Evolutionary conservation across 352 stramenopile species (phyloP).

Genomic region (Globisporangium polare): DNA sequence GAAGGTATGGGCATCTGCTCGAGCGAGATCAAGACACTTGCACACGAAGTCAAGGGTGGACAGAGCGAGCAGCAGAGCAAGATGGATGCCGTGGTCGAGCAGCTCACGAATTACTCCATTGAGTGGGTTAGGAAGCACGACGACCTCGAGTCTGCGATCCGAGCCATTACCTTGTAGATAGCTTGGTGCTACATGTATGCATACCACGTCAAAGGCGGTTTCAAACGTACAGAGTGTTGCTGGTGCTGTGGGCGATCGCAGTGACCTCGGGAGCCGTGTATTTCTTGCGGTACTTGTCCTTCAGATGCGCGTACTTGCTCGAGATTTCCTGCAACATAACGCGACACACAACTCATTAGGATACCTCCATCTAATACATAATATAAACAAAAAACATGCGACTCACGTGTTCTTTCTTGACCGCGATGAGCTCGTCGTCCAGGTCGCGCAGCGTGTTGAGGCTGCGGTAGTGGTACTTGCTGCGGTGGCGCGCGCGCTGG

Average conservation of each 20-base stretch:
- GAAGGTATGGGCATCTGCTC: conserved; percentile 56
- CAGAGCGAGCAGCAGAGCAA: conserved; percentile 35
- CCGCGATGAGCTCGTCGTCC: conserved; percentile 62
- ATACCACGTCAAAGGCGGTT: conserved; percentile 2
- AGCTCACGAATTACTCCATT: conserved; percentile 29
- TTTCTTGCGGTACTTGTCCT: conserved; percentile 77
- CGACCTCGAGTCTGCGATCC: conserved; percentile 33
- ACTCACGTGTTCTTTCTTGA: conserved; percentile 66
- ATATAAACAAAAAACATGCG: not conserved
- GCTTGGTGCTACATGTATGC: conserved; percentile 20
- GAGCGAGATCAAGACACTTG: conserved; percentile 41
- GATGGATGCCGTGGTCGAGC: conserved; percentile 27
- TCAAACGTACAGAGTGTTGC: conserved; percentile 36
- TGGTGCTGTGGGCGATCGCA: conserved; percentile 14
- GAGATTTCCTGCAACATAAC: conserved; percentile 65
- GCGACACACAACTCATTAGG: not conserved
- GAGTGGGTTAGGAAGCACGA: conserved; percentile 33
- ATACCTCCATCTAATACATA: not conserved
- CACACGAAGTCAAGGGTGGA: conserved; percentile 33
- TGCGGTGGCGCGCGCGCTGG: conserved; percentile 40
- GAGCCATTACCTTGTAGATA: conserved; percentile 15
- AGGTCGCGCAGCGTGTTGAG: conserved; percentile 56
- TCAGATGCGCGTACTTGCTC: conserved; percentile 65
- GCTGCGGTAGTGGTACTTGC: conserved; percentile 60
- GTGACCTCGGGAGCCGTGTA: conserved; percentile 44